These are phyloP conservation scores for Sclerotinia nivalis DNA, from an alignment of 2,329 filamentous ascomycete genomes.

Conservation along the genomic window DNA sequence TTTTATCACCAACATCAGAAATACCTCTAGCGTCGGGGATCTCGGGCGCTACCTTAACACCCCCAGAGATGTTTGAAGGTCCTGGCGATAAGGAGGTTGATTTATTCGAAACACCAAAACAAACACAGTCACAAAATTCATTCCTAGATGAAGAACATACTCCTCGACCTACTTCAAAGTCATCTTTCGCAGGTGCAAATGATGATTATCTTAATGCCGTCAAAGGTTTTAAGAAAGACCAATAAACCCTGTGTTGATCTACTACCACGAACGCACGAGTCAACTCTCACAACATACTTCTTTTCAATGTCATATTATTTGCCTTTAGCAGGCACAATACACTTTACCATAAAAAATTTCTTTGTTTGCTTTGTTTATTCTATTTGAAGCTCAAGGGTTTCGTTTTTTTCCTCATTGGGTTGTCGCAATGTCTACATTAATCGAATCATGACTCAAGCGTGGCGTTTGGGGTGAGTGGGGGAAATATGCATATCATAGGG, in stretches of 20 bases:
- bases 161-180: constrained; percentile 11
- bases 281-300: background rate
- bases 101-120: constrained; percentile 37
- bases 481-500: constrained; percentile 13
- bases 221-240: background rate
- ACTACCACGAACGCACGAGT: background rate
- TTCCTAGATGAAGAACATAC: constrained; percentile 19
- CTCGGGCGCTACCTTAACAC: constrained; percentile 34
- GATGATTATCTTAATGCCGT: constrained; percentile 4
- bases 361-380: constrained; percentile 13
- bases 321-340: constrained; percentile 13
- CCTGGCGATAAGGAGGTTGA: constrained; percentile 33
- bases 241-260: background rate
- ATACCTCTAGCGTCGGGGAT: constrained; percentile 33
- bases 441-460: constrained; percentile 17
- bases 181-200: background rate
- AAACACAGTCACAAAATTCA: constrained; percentile 25
- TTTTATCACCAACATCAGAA: constrained; percentile 26
- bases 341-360: constrained; percentile 6
- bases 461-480: constrained; percentile 12
- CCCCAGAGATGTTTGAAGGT: constrained; percentile 35
- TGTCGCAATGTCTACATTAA: constrained; percentile 5
- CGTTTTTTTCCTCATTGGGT: background rate
- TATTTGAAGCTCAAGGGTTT: background rate
- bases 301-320: constrained; percentile 23